phyloP scores from a whole-genome alignment of 2,329 filamentous ascomycete species.

The Pezicula neosporulosa region DNA sequence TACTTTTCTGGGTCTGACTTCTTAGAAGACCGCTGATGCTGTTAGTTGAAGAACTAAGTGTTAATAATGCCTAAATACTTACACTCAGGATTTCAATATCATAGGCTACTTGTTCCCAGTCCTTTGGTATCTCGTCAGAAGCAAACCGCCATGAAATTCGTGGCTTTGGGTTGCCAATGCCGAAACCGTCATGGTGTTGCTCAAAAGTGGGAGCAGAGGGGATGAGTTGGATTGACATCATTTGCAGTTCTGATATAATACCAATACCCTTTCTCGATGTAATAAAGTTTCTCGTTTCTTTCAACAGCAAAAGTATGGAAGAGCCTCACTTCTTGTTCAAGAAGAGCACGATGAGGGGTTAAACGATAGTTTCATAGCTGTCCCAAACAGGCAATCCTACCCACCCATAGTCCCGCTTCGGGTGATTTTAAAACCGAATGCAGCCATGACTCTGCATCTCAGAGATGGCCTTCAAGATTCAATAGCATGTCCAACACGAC shows the following conservation, averaged over 20 bases:
- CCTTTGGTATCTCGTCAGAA: background rate
- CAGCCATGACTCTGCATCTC: background rate
- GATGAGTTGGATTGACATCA: background rate
- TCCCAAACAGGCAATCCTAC: background rate
- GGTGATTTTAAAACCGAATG: no score
- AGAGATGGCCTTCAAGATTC: background rate
- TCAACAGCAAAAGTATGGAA: no score
- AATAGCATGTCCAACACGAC: no score
- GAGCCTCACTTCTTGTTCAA: no score
- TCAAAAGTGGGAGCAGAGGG: background rate
- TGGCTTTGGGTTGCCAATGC: background rate
- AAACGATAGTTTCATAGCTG: background rate
- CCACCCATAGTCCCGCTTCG: background rate
- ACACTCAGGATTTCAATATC: background rate
- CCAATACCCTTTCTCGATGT: no score
- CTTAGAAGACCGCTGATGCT: no score
- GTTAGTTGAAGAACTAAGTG: no score
- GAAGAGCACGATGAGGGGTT: no score
- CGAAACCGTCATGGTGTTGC: conserved; percentile 3
- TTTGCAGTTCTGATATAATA: no score
- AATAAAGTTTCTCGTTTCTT: no score
- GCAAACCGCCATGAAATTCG: conserved; percentile 2
- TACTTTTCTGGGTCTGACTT: background rate
- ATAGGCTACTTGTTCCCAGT: background rate
- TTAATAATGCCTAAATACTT: background rate